Conservation (phyloP, 257 asterid species). For the Solanum gandarillasii region DNA sequence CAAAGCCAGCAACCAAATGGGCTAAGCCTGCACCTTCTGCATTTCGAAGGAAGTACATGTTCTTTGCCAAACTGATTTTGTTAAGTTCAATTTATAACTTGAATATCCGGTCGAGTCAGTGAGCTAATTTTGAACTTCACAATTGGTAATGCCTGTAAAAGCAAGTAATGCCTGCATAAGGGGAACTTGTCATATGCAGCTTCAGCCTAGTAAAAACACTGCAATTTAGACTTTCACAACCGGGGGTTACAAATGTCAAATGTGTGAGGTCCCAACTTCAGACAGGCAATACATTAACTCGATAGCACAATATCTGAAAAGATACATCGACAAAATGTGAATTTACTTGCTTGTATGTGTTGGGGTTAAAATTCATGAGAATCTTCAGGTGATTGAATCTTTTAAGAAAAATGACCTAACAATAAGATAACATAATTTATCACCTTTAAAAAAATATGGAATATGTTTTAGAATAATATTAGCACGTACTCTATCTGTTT, state of each 20-base stretch:
- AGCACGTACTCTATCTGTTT: background rate
- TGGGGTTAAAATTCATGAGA: background rate
- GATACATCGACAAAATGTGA: background rate
- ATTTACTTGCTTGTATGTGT: background rate
- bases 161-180: background rate
- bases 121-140: background rate
- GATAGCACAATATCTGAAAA: background rate
- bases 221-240: background rate
- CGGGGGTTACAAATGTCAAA: background rate
- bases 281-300: background rate
- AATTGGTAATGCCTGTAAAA: background rate
- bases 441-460: background rate
- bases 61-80: conserved; percentile 51
- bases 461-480: background rate
- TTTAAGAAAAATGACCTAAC: background rate
- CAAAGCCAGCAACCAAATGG: conserved; percentile 95
- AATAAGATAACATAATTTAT: background rate
- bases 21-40: conserved; percentile 96
- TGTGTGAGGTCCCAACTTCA: background rate
- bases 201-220: background rate
- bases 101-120: background rate
- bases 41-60: conserved; percentile 68
- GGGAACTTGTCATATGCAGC: background rate
- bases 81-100: background rate
- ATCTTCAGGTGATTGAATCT: background rate